Base-by-base conservation (phyloP, 495 filamentous ascomycete genomes). In the Talaromyces proteolyticus region DNA sequence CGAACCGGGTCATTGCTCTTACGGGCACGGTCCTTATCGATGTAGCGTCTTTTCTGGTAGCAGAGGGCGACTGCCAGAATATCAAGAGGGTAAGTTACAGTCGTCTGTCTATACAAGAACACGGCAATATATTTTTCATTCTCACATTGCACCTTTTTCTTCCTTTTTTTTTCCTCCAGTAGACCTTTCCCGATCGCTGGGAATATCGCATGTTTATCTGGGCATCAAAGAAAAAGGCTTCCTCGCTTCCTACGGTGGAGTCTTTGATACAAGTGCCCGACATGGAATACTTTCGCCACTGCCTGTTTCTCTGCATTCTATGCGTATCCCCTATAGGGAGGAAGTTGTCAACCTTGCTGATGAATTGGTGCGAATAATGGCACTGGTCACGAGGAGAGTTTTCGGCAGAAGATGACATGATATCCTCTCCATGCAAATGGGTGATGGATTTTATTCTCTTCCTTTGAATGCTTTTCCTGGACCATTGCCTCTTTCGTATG, bases 251-350 rank as follows among this genome's bases (percentile, higher is more conserved):
- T 64, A 68, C 77, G 70, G 51, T 52, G 75, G 78, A 79, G 79
- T 73, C 80, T 86, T 78, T 87, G 90, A 95, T 95, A 95, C 90
- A 87, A 86, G 72, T 88, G 81, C 86, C 90, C 89, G 62, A 95
- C 64, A 95, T 70, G 24, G 76, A 82, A 5, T 10, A 26, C 12
- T 8, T n/a, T 49, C 8, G 19, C 23, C 20, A 18, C 47, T 20
- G 24, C 47, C n/a, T 24, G 22, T 49, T 20, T 39, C 8, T 20
- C 22, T 18, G 16, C 17, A n/a, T n/a, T n/a, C n/a, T n/a, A n/a
- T n/a, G n/a, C n/a, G n/a, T 41, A 20, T 17, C 4, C 14, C 10
- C 23, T 3, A 6, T 6, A 26, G 38, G 47, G 47, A 49, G 47
- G 47, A 49, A 18, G 47, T 49, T 49, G n/a, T 49, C 37, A 14